Conservation (phyloP, 2,329 filamentous ascomycete species). For the Fusarium anguioides region DNA sequence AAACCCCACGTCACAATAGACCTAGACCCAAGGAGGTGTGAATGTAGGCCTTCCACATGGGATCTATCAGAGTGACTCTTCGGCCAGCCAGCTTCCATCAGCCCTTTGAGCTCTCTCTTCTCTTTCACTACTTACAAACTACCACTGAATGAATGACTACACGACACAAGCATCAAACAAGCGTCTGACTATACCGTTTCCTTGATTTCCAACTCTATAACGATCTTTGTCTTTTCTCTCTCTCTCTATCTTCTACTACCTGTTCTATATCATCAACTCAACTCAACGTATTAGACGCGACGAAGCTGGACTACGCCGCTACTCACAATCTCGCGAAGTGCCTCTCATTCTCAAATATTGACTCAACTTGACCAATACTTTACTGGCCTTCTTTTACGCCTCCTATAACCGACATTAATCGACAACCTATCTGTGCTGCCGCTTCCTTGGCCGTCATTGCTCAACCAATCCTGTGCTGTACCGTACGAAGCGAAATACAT, state of each 20-base stretch:
- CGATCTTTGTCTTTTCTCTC: slow-evolving; percentile 33
- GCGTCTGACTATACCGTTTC: slow-evolving; percentile 36
- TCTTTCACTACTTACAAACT: slow-evolving; percentile 33
- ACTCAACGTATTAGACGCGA: slow-evolving; percentile 38
- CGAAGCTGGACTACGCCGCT: slow-evolving; percentile 47
- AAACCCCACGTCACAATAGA: slow-evolving; percentile 29
- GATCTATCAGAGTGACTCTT: slow-evolving; percentile 14
- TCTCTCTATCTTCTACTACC: slow-evolving; percentile 17
- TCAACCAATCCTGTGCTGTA: slow-evolving; percentile 18
- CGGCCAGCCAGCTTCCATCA: slow-evolving; percentile 13
- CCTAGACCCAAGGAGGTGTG: background rate
- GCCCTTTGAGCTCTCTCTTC: slow-evolving; percentile 33
- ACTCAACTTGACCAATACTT: slow-evolving; percentile 10
- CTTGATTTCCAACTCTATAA: slow-evolving; percentile 30
- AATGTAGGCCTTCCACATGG: slow-evolving; percentile 27
- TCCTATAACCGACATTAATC: slow-evolving; percentile 17
- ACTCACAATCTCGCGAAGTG: slow-evolving; percentile 24
- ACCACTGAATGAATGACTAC: slow-evolving; percentile 43
- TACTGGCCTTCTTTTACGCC: background rate
- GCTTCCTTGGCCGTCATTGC: background rate
- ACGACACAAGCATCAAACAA: slow-evolving; percentile 44
- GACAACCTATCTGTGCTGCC: slow-evolving; percentile 23
- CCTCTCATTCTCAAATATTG: slow-evolving; percentile 34
- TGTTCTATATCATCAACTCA: slow-evolving; percentile 11
- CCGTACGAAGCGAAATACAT: slow-evolving; percentile 22